Conservation (phyloP, 306 rosid species). For the Gynostemma pentaphyllum region DNA sequence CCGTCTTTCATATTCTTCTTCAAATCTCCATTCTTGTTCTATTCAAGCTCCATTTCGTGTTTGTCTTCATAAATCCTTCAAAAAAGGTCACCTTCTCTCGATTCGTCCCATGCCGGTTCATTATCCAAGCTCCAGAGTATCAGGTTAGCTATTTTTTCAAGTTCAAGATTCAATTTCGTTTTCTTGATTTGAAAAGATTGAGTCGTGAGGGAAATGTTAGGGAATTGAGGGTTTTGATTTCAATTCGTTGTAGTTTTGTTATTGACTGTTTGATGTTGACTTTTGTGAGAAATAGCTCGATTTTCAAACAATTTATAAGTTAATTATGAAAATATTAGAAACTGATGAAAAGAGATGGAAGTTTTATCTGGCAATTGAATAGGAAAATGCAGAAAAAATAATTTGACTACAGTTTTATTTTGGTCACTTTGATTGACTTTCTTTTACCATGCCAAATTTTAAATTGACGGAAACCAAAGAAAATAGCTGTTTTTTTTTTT, state of each 20-base stretch:
- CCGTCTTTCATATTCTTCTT: slow-evolving; percentile 15
- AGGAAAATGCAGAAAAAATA: background rate
- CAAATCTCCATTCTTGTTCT: slow-evolving; percentile 10
- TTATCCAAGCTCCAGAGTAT: slow-evolving; percentile 3
- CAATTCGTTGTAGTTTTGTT: too few species aligned
- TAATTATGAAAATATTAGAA: background rate
- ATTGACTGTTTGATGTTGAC: background rate
- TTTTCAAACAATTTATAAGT: background rate
- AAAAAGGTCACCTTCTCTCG: slow-evolving; percentile 3
- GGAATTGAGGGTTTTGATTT: too few species aligned
- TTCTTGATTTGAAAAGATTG: background rate
- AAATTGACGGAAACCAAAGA: background rate
- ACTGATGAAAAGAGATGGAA: background rate
- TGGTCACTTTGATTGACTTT: background rate
- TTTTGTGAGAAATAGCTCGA: background rate
- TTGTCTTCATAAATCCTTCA: slow-evolving; percentile 17
- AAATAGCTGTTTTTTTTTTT: background rate
- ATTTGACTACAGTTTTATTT: background rate
- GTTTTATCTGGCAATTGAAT: background rate
- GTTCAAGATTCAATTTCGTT: background rate
- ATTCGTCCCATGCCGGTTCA: background rate
- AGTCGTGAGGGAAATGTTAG: background rate
- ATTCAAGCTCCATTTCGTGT: slow-evolving; percentile 5
- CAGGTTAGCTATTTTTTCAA: slow-evolving; percentile 1
- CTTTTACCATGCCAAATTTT: background rate